Conservation (phyloP, 73 alveolate species). For the Paramecium caudatum region DNA sequence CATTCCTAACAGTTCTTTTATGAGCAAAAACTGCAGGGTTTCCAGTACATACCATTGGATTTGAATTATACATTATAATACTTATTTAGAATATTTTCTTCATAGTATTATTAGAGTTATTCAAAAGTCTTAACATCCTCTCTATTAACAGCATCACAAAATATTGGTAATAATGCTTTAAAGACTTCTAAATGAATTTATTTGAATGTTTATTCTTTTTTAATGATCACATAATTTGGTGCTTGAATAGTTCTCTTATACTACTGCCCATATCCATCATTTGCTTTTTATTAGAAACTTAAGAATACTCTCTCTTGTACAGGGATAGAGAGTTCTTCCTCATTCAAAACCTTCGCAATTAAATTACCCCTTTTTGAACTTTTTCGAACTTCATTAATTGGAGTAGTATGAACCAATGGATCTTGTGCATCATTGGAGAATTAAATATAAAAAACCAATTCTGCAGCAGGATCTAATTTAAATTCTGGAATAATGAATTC, state of each 20-base stretch:
- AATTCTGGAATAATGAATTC: constrained; percentile 30
- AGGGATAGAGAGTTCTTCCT: neutral
- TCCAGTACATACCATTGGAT: neutral
- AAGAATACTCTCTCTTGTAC: constrained; percentile 1
- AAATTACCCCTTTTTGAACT: constrained; percentile 31
- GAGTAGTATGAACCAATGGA: neutral
- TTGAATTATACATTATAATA: neutral
- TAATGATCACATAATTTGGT: neutral
- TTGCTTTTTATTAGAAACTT: neutral
- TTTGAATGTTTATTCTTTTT: neutral
- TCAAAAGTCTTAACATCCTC: neutral
- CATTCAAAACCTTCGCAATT: neutral
- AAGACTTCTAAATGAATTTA: constrained; percentile 3
- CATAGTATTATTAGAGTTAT: neutral
- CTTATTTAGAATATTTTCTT: neutral
- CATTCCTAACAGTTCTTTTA: neutral
- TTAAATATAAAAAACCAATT: neutral
- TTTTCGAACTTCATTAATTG: neutral
- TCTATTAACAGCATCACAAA: neutral
- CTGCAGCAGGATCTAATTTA: neutral
- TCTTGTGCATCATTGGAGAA: neutral
- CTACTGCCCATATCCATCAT: neutral
- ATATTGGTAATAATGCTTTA: constrained; percentile 1
- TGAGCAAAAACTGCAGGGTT: neutral
- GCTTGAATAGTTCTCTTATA: neutral